Base-by-base conservation (phyloP, 2,329 filamentous ascomycete species). In the Curvularia verruculosa region DNA sequence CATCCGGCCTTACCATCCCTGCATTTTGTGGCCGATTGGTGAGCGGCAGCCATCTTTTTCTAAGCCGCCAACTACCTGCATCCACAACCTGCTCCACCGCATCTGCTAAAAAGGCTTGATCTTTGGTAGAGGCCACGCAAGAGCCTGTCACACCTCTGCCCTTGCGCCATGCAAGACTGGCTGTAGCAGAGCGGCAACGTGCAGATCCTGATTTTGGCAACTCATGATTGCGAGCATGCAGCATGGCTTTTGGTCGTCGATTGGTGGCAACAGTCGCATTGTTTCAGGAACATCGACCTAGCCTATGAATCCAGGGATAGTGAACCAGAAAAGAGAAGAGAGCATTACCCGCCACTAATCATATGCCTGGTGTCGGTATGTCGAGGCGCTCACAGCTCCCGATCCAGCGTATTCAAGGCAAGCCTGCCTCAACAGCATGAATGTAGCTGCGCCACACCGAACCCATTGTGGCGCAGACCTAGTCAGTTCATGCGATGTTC, bases 11-110 rank as follows among this genome's bases (percentile, higher is more conserved):
- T 1, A 28, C 13, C 37, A 66, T 52, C 69, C 66, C 60, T 64
- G 71, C 52, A 13, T 15, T 23, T 21, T 34, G 15, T 40, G 58
- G 39, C 61, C 66, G 52, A 74, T 75, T 75, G 73, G 73, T 60
- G 56, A 58, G 43, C 59, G 58, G 49, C 56, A 41, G 58, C 36
- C 40, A 31, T 45, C 59, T 44, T 58, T 41, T 57, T 56, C 40
- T 55, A 31, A 52, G 23, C 63, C 62, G 56, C 57, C 59, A 57
- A 52, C 47, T 50, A 45, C 54, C 46, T 50, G 53, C 49, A 40
- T 54, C 57, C 52, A 53, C 54, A 47, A 34, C 36, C 49, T 57
- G 49, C 44, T 47, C 62, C 59, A 62, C 61, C 47, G 63, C 60
- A 61, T 45, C 51, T 64, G 56, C 54, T 49, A 9, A 13, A 29